Conservation (phyloP, 768 basidiomycete species). For the Trametes meyenii region DNA sequence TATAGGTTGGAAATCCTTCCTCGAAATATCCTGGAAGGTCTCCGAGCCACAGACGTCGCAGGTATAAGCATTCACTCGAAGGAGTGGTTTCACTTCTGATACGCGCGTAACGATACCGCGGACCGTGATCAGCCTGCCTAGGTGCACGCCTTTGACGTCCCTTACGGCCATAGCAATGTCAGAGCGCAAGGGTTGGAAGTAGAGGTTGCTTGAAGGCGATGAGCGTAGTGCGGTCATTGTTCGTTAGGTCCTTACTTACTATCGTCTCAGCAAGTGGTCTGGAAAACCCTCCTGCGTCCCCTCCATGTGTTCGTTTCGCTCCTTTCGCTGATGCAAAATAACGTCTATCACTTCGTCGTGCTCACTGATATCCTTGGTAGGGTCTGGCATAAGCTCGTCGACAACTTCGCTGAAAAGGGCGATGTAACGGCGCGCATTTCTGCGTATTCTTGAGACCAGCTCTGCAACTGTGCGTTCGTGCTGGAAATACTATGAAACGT, state of each 20-base stretch:
- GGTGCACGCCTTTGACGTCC: slow-evolving; percentile 80
- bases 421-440: slow-evolving; percentile 90
- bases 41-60: slow-evolving; percentile 98
- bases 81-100: slow-evolving; percentile 96
- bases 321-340: slow-evolving; percentile 90
- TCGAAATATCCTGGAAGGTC: slow-evolving; percentile 96
- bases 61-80: slow-evolving; percentile 97
- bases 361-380: slow-evolving; percentile 87
- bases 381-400: slow-evolving; percentile 85
- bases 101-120: slow-evolving; percentile 98
- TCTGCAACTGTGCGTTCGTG: slow-evolving; percentile 71
- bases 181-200: slow-evolving; percentile 85
- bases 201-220: slow-evolving; percentile 71
- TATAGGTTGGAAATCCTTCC: slow-evolving; percentile 89
- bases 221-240: slow-evolving; percentile 6
- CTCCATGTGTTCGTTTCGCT: slow-evolving; percentile 83
- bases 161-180: slow-evolving; percentile 86
- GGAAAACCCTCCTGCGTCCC: slow-evolving; percentile 82
- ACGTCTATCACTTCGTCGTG: slow-evolving; percentile 96
- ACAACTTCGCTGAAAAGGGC: slow-evolving; percentile 87
- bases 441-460: slow-evolving; percentile 76
- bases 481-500: slow-evolving; percentile 41
- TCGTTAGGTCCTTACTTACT: slow-evolving; percentile 59
- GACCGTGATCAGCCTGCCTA: slow-evolving; percentile 94
- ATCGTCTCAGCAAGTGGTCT: slow-evolving; percentile 88